phyloP scores from a whole-genome alignment of 2,329 filamentous ascomycete genomes.

The Fusarium albidum region DNA sequence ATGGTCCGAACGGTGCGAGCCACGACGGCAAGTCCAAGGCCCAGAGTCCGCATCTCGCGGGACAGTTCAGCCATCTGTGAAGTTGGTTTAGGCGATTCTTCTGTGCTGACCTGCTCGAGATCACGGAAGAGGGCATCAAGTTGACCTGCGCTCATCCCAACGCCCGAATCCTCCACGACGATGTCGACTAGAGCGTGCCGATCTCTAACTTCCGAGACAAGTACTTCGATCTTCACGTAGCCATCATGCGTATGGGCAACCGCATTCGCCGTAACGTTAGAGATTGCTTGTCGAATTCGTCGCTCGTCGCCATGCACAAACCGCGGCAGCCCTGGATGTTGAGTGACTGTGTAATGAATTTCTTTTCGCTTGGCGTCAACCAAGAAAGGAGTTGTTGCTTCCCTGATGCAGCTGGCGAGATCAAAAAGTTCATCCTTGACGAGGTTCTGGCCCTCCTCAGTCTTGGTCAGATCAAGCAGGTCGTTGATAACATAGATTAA shows the following conservation, averaged over 20 bases:
- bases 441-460: conserved; percentile 80
- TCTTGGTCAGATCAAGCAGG: conserved; percentile 85
- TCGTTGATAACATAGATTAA: conserved; percentile 96
- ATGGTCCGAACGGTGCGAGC: conserved; percentile 87
- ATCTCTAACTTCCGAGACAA: conserved; percentile 63
- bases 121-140: conserved; percentile 66
- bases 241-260: conserved; percentile 78
- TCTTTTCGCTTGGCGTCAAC: conserved; percentile 79
- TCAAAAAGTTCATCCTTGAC: conserved; percentile 85
- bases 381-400: conserved; percentile 78
- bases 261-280: conserved; percentile 85
- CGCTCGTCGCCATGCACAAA: conserved; percentile 81
- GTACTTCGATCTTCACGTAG: conserved; percentile 74
- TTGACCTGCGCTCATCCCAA: conserved; percentile 71
- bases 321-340: conserved; percentile 73
- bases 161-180: conserved; percentile 77
- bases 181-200: conserved; percentile 75
- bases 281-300: conserved; percentile 81
- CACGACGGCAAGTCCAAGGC: conserved; percentile 88
- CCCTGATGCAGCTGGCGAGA: conserved; percentile 73
- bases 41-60: conserved; percentile 62
- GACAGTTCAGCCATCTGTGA: conserved; percentile 41
- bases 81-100: conserved; percentile 44
- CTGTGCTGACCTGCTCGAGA: conserved; percentile 64
- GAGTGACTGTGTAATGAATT: conserved; percentile 72